Base-by-base conservation (phyloP, 2,329 filamentous ascomycete species). In the Colletotrichum lini region DNA sequence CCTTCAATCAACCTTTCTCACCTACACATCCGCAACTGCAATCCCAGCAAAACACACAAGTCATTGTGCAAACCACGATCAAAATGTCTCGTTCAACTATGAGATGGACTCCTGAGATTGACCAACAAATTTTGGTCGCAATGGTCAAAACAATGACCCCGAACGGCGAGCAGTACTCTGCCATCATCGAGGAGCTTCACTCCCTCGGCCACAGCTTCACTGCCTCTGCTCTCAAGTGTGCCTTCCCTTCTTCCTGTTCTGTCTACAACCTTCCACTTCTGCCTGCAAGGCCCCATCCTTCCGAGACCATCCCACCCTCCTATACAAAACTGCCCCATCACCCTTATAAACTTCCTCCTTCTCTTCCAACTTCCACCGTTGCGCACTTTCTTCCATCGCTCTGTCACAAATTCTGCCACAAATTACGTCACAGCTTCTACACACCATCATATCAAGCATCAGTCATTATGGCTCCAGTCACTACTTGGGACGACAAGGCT, bases 111-210 rank as follows among this genome's bases (percentile, higher is more conserved):
- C 75, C 80, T 6, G 77, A 78, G 10, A 79, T 82, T 21, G 84
- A 87, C 56, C 77, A 84, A 69, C 83, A 84, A 50, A 82, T 88
- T 52, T 79, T 88, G 45, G 67, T 82, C 8, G 81, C 80, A 38
- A 69, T 87, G 30, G 76, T 84, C n/a, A 78, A 80, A 35, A 76
- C 81, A 8, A 73, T 83, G 65, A 81, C 78, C 47, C 79, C 83
- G 2, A 76, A 72, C 2, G 49, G 72, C 0, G 75, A 75, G 0
- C 78, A 80, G n/a, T 76, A 86, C 8, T 79, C 84, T 75, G 75
- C 75, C 0, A 76, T 84, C 5, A 77, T 87, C 49, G 74, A 77
- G 0, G 76, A 73, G 5, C 75, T 80, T 3, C 16, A 42, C 3
- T 38, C 63, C 7, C 78, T 79, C 66, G 84, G 83, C 12, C 84